These are phyloP conservation scores for Phytophthora crassamura DNA, from an alignment of 352 stramenopile genomes.

Conservation along the genomic window DNA sequence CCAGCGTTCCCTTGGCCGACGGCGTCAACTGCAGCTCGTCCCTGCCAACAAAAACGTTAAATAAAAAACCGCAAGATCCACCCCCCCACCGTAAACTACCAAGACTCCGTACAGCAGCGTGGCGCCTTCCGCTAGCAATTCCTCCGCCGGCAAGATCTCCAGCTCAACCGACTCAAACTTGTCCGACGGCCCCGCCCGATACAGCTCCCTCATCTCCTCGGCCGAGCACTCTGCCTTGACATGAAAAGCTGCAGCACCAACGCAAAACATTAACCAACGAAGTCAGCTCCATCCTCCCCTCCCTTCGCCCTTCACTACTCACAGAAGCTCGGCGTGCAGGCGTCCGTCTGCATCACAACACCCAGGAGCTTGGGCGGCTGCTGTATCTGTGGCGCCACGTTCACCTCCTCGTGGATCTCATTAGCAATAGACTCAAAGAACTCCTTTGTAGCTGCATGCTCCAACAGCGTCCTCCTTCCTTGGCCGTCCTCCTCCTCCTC, in stretches of 20 bases:
- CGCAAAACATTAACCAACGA: not conserved
- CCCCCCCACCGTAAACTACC: not conserved
- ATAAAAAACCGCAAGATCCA: not conserved
- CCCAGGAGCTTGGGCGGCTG: conserved; percentile 68
- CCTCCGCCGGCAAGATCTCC: conserved; percentile 45
- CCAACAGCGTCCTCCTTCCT: conserved; percentile 17
- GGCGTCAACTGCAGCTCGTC: conserved; percentile 50
- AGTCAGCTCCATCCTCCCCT: conserved; percentile 1
- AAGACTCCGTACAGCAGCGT: conserved; percentile 38
- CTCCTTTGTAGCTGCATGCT: conserved; percentile 44
- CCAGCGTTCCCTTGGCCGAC: conserved; percentile 51
- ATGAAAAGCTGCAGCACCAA: conserved; percentile 55
- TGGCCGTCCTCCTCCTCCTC: conserved; percentile 15
- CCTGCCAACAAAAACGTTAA: conserved; percentile 20
- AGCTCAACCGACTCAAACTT: conserved; percentile 70
- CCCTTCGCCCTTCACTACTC: conserved; percentile 7
- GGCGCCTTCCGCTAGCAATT: conserved; percentile 34
- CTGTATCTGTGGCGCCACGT: conserved; percentile 48
- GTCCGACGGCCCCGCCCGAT: conserved; percentile 51
- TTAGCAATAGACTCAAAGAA: conserved; percentile 79
- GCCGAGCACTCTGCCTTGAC: conserved; percentile 49
- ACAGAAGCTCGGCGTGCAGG: conserved; percentile 84
- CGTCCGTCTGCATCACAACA: conserved; percentile 72
- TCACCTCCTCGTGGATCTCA: conserved; percentile 85
- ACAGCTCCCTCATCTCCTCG: conserved; percentile 47